Conservation (phyloP, 352 stramenopile species). For the Phytophthora sp. region DNA sequence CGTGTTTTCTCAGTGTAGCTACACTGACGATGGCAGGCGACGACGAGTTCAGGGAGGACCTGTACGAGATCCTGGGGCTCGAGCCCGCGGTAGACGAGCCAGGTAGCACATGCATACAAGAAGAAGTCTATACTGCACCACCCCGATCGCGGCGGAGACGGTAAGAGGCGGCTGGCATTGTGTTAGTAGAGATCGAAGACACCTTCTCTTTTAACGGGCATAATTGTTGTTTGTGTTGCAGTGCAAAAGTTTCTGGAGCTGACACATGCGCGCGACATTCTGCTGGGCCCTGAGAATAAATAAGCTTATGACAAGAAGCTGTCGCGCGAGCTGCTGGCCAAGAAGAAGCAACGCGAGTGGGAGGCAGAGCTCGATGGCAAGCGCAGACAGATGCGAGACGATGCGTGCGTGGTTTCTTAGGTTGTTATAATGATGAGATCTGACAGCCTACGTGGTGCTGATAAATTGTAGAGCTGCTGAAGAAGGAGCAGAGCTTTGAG, state of each 20-base stretch:
- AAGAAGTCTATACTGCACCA: conserved; percentile 84
- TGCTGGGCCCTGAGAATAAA: conserved; percentile 83
- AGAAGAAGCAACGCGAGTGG: conserved; percentile 72
- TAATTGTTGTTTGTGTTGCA: conserved; percentile 25
- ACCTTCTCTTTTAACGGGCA: conserved; percentile 12
- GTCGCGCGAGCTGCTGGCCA: conserved; percentile 61
- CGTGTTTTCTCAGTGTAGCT: conserved; percentile 4
- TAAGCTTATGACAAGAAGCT: conserved; percentile 84
- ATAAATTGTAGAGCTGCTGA: conserved; percentile 54
- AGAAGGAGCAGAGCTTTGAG: conserved; percentile 61
- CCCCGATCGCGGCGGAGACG: conserved; percentile 80
- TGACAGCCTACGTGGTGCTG: too few species aligned
- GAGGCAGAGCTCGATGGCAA: conserved; percentile 63
- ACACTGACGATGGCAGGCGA: conserved; percentile 44
- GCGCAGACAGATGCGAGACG: conserved; percentile 69
- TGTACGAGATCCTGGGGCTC: conserved; percentile 82
- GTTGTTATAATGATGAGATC: background rate
- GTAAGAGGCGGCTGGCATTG: too few species aligned
- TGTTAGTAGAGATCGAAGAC: too few species aligned
- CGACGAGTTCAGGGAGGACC: conserved; percentile 52
- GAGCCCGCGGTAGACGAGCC: conserved; percentile 63
- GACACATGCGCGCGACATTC: conserved; percentile 73
- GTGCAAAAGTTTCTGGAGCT: conserved; percentile 87
- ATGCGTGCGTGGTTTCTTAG: conserved; percentile 21
- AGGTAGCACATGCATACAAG: conserved; percentile 83